These are phyloP conservation scores for Prunus salicina DNA, from an alignment of 306 rosid species.

Conservation along the genomic window DNA sequence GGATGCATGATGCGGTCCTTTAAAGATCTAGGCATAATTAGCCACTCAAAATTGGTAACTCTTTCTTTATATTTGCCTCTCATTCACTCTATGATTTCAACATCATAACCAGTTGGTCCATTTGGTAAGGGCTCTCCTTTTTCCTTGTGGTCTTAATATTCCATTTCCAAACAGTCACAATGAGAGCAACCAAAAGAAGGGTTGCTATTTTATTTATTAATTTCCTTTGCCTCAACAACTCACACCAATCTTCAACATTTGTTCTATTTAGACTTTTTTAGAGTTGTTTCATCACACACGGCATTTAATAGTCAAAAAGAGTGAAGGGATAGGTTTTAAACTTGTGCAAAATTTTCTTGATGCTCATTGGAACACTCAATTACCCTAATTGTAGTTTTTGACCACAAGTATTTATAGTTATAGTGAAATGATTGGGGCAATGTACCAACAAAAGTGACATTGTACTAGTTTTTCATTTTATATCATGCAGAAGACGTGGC, in stretches of 20 bases:
- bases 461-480: not conserved
- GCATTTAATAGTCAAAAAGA: not conserved
- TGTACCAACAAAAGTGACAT: constrained; percentile 11
- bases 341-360: not conserved
- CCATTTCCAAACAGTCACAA: not conserved
- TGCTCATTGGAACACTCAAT: not conserved
- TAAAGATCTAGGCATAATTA: not conserved
- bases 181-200: not conserved
- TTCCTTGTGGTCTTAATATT: not conserved
- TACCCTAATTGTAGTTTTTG: not conserved
- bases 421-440: not conserved
- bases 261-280: not conserved
- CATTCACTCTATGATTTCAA: constrained; percentile 2
- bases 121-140: not conserved
- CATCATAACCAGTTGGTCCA: not conserved
- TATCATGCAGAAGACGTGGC: not conserved
- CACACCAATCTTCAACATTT: not conserved
- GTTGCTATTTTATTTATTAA: not conserved
- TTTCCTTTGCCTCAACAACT: not conserved
- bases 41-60: constrained; percentile 8
- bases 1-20: constrained; percentile 1
- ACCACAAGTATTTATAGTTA: not conserved
- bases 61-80: not conserved
- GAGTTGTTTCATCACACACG: constrained; percentile 11
- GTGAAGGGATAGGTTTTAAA: not conserved